Base-by-base conservation (phyloP, 2,329 filamentous ascomycete species). In the Drechslerella stenobrocha region DNA sequence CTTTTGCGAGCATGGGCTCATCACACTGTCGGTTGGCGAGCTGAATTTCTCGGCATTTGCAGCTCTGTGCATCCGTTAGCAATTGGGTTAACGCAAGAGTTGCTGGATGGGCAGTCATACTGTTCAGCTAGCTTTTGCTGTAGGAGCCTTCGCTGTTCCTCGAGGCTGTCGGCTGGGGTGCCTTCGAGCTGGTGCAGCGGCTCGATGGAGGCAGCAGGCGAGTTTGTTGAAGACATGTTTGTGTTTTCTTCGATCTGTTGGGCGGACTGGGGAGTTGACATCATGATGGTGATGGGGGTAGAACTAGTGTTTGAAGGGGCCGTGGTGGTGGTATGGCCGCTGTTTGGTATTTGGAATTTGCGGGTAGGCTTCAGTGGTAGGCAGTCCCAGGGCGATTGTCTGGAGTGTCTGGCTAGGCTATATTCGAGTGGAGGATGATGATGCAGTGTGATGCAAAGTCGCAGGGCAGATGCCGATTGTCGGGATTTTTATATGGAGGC, bases 1-100 rank as follows among this genome's bases (percentile, higher is more conserved):
- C 81, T 93, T 93, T 76, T 88, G 86, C 15, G 86, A 88, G 77
- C 88, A 90, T 32, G 89, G 89, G 73, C 87, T 90, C 85, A 90
- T 88, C 80, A 95, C 91, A 77, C 84, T 85, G 77, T 95, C 89
- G n/a, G 88, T 91, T 1, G 89, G 89, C 15, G 87, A 91, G 76
- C 91, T 80, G 78, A 91, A 92, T 71, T 82, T 79, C 73, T 80
- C 79, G 45, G 77, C 73, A 52, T 78, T 78, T 71, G 78, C 77
- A 72, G 71, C 73, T 69, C 73, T 75, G 70, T 71, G 72, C 46
- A 32, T n/a, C 34, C 15, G 72, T 75, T 51, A 34, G 23, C 47
- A 37, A 50, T 34, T 45, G 45, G 48, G 47, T 45, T 24, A 18
- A 3, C 44, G 22, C 2, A 13, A 11, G 11, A 44, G 28, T 28